These are phyloP conservation scores for Trichoderma breve DNA, from an alignment of 2,329 filamentous ascomycete genomes.

Conservation along the genomic window DNA sequence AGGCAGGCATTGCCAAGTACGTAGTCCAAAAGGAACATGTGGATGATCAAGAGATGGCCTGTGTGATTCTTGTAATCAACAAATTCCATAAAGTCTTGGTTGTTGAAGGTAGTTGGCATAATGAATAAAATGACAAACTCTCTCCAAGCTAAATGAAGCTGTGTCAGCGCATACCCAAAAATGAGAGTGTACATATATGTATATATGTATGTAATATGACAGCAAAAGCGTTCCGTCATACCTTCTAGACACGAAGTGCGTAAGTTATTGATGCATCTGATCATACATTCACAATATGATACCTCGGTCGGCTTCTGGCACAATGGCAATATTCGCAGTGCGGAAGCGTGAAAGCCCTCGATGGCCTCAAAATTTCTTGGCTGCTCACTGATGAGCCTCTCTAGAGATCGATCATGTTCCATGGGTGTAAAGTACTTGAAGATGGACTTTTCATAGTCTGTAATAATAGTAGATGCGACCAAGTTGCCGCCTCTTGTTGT, in stretches of 20 bases:
- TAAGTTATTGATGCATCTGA: conserved; percentile 20
- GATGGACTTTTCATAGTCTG: conserved; percentile 24
- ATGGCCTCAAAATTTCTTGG: conserved; percentile 24
- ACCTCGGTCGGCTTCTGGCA: conserved; percentile 24
- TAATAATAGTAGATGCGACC: conserved; percentile 26
- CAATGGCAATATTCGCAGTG: conserved; percentile 22
- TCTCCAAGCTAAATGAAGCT: conserved; percentile 24
- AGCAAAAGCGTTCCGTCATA: not conserved
- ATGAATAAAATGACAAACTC: conserved; percentile 26
- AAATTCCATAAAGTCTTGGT: conserved; percentile 35
- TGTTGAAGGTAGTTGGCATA: conserved; percentile 25
- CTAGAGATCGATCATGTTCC: conserved; percentile 29
- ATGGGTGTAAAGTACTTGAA: conserved; percentile 27
- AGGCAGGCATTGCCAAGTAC: conserved; percentile 26
- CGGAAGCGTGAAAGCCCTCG: conserved; percentile 24
- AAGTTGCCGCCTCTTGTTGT: conserved; percentile 34
- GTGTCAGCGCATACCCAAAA: not conserved
- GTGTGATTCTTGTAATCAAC: conserved; percentile 31
- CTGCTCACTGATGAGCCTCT: conserved; percentile 25
- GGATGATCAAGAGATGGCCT: conserved; percentile 37
- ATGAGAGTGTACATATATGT: no score
- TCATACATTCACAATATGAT: conserved; percentile 23
- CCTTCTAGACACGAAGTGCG: conserved; percentile 24
- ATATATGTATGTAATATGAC: not conserved
- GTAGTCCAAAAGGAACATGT: conserved; percentile 37